Base-by-base conservation (phyloP, 768 basidiomycete genomes). In the Serpula lacrymans region DNA sequence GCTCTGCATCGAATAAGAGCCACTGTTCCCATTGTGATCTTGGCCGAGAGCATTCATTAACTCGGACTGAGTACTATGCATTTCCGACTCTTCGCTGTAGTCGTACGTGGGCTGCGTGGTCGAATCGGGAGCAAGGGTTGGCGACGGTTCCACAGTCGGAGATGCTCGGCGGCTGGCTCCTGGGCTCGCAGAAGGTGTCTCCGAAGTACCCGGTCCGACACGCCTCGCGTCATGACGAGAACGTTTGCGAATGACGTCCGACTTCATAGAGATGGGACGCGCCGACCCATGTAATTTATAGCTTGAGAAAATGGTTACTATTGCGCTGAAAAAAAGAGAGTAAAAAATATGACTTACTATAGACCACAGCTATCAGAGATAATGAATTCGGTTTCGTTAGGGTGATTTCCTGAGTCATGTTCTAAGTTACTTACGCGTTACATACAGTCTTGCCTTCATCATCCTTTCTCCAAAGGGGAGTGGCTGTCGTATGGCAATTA, bases 361-460 rank as follows among this genome's bases (percentile, higher is more conserved):
- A 90, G 59, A 4, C 88, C 88, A 47, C 88, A 90, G 23, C 87
- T 89, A 44, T 39, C 42, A 26, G 42, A 37, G 35, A 42, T 30
- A 35, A 34, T 14, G 39, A 43, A 44, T 34, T 38, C n/a, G n/a
- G n/a, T n/a, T n/a, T n/a, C n/a, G n/a, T n/a, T n/a, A n/a, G n/a
- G n/a, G n/a, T 16, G 38, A 32, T 33, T 23, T 18, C 10, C 28
- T 34, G 22, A 33, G 31, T n/a, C 21, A 17, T 34, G n/a, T n/a
- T n/a, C n/a, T n/a, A n/a, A n/a, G n/a, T 31, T 20, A 78, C 84
- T 62, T 59, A 90, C 84, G 89, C 88, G 53, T 91, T 91, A 69
- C 89, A 91, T 28, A 91, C 86, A 0, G 88, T 91, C 69, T 88
- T 88, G 40, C 88, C 88, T 63, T 90, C 89, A 51, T 90, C 88